Evolutionary conservation across 352 stramenopile genomes (phyloP), one percentile per base, ranked within the genome.

Genomic region (Phytopythium delawarense): DNA sequence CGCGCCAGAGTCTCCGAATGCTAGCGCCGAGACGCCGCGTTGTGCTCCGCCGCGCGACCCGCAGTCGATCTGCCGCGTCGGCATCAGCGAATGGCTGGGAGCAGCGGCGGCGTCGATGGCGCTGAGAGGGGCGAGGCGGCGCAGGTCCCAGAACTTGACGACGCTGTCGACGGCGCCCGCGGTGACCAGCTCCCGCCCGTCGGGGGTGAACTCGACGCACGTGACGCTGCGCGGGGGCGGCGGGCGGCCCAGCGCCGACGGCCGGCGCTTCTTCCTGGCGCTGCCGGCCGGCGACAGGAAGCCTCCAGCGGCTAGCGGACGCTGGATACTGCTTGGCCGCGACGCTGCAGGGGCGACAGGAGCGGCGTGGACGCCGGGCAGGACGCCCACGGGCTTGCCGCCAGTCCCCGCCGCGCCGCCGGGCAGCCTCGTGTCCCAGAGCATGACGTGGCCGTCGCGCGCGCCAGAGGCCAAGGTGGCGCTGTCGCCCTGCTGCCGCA

Each of bases 81-180:
- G 71, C 1, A 49, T 34, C 35, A 65, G 56, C 9, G 52, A 18
- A 42, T 52, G 59, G 40, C 18, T 42, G 8, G 0, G 7, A 12
- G 18, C 1, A 13, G 25, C 0, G 0, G 21, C 21, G 3, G 50
- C 44, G 16, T 48, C 48, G 5, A 13, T 45, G 56, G 61, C 49
- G 34, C 50, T 65, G 30, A 35, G 15, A 11, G 62, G 67, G 12
- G 61, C 70, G 32, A 85, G 55, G 21, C 66, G 61, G 23, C 82
- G 76, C 18, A 90, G 16, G 62, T 92, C 82, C 82, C 82, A 92
- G 57, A 87, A 84, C 62, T 89, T 88, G 50, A 91, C 71, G 2
- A 81, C 67, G 21, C 76, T 69, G 71, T 91, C 80, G 15, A 81
- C 70, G 25, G 80, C 75, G 37, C 82, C 82, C 20, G 78, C 78